Percentiles rank a stretch among this genome's conserved stretches.
phyloP scores from a whole-genome alignment of 768 basidiomycete species.

The Sporobolomyces roseus region DNA sequence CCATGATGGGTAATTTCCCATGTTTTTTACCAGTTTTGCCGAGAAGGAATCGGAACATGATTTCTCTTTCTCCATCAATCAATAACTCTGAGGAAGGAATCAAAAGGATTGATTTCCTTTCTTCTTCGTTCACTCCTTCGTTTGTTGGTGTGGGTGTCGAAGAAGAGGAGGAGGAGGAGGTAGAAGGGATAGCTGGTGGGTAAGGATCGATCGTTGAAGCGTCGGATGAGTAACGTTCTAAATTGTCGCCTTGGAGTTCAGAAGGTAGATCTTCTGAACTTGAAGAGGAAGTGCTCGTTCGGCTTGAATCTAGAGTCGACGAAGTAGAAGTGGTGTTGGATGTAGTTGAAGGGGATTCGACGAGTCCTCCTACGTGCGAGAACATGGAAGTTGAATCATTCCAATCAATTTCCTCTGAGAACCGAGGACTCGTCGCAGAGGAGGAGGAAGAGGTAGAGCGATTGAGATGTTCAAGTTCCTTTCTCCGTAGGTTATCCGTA shows the following conservation, averaged over 20 bases:
- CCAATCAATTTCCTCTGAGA: conserved; percentile 14
- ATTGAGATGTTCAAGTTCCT: conserved; percentile 59
- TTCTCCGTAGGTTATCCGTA: conserved; percentile 60
- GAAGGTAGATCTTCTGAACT: conserved; percentile 1
- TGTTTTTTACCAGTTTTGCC: conserved; percentile 37
- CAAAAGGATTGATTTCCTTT: too few species aligned
- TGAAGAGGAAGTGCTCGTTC: neutral
- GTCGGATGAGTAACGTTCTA: neutral
- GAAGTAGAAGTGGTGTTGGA: neutral
- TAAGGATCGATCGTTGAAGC: neutral
- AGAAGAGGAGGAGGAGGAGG: neutral
- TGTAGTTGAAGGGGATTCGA: neutral
- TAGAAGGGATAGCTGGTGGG: neutral
- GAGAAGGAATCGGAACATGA: conserved; percentile 21
- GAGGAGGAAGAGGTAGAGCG: too few species aligned
- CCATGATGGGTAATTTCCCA: conserved; percentile 24
- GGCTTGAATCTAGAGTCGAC: neutral
- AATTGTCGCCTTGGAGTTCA: neutral
- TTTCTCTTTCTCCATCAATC: conserved; percentile 33
- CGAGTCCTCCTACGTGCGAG: conserved; percentile 27
- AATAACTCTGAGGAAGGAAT: conserved; percentile 18
- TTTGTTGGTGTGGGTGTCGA: neutral
- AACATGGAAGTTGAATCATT: conserved; percentile 40
- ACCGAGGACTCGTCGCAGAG: neutral
- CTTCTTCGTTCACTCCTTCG: neutral